These are phyloP conservation scores for Naganishia vaughanmartiniae DNA, from an alignment of 768 basidiomycete genomes.

Conservation along the genomic window DNA sequence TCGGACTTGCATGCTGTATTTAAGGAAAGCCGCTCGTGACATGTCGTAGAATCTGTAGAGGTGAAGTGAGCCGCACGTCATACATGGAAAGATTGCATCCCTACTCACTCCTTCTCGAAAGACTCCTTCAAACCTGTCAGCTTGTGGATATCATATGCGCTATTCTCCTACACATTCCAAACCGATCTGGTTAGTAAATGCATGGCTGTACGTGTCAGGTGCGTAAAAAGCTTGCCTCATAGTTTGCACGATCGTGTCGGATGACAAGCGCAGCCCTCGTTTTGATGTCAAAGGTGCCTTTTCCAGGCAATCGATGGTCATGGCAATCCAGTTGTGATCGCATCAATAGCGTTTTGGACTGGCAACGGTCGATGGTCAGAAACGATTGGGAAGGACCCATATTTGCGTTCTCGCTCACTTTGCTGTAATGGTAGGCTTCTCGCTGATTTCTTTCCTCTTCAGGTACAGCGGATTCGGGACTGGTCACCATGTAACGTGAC, in stretches of 20 bases:
- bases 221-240: slow-evolving; percentile 57
- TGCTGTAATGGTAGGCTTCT: slow-evolving; percentile 84
- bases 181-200: neutral
- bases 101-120: slow-evolving; percentile 71
- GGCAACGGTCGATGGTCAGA: slow-evolving; percentile 22
- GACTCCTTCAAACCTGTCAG: slow-evolving; percentile 67
- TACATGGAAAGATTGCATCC: neutral
- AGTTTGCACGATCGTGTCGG: slow-evolving; percentile 80
- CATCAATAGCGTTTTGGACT: slow-evolving; percentile 68
- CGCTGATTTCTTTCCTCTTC: slow-evolving; percentile 48
- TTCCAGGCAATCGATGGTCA: slow-evolving; percentile 76
- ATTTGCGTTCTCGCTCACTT: slow-evolving; percentile 56
- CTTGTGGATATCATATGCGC: slow-evolving; percentile 69
- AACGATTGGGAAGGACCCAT: neutral
- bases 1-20: slow-evolving; percentile 92
- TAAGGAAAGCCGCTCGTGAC: slow-evolving; percentile 87
- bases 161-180: slow-evolving; percentile 63
- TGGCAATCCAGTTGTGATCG: slow-evolving; percentile 91
- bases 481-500: slow-evolving; percentile 54
- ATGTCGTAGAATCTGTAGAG: slow-evolving; percentile 72
- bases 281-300: slow-evolving; percentile 93
- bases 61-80: neutral
- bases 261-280: slow-evolving; percentile 83
- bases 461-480: slow-evolving; percentile 45
- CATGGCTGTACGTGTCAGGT: neutral